phyloP scores from a whole-genome alignment of 2,329 filamentous ascomycete species.

The Acarospora socialis region DNA sequence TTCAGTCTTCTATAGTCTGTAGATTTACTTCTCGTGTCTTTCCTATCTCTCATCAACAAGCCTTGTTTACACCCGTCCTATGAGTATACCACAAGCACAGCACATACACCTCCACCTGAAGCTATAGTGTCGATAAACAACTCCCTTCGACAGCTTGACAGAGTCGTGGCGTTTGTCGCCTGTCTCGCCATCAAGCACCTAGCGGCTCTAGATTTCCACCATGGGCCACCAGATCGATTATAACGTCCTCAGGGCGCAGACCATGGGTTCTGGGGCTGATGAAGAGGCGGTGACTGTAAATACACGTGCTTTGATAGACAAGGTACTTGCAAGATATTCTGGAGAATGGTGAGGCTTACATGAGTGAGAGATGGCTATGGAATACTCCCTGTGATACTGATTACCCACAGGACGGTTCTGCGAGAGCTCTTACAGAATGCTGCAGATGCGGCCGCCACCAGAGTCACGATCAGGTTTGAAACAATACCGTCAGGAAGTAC shows the following conservation, averaged over 20 bases:
- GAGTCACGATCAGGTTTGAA: constrained; percentile 83
- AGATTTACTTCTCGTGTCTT: too few relatives aligned
- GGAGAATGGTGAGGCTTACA: constrained; percentile 77
- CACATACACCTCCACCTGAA: too few relatives aligned
- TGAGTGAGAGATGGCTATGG: background rate
- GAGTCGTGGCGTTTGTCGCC: too few relatives aligned
- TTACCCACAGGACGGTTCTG: constrained; percentile 40
- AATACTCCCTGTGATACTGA: background rate
- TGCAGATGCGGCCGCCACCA: constrained; percentile 86
- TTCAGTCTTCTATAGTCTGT: too few relatives aligned
- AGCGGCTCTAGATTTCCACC: constrained; percentile 8
- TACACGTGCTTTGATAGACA: constrained; percentile 91
- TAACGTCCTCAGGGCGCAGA: constrained; percentile 65
- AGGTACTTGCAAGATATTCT: constrained; percentile 89
- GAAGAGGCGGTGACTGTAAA: constrained; percentile 98
- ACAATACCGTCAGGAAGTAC: constrained; percentile 70
- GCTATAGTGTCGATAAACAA: too few relatives aligned
- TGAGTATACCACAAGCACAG: too few relatives aligned
- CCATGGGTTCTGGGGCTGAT: constrained; percentile 71
- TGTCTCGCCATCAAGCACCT: background rate
- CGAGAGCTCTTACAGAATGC: constrained; percentile 96
- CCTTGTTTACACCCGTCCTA: too few relatives aligned
- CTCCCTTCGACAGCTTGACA: too few relatives aligned
- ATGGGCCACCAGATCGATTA: constrained; percentile 59
- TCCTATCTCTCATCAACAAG: too few relatives aligned